phyloP scores from a whole-genome alignment of 164 flowering plant species.

The Vitis rupestris region DNA sequence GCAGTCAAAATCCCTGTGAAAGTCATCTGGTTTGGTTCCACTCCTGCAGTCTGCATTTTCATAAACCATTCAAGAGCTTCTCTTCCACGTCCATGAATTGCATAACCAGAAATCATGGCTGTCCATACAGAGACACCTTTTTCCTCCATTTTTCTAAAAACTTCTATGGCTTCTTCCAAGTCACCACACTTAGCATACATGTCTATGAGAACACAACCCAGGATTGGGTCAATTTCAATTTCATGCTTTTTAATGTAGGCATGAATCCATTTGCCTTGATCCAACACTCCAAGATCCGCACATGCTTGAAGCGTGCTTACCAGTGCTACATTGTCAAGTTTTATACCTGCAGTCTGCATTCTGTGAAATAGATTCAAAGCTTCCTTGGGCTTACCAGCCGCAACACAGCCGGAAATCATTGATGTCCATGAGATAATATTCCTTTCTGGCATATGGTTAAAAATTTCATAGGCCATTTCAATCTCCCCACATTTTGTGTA shows the following conservation, averaged over 20 bases:
- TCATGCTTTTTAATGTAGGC: slow-evolving; percentile 29
- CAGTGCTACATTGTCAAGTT: slow-evolving; percentile 39
- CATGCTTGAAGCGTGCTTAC: slow-evolving; percentile 42
- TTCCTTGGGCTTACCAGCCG: slow-evolving; percentile 27
- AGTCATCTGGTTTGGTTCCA: slow-evolving; percentile 45
- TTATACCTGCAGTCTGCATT: slow-evolving; percentile 35
- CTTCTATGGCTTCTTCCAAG: slow-evolving; percentile 36
- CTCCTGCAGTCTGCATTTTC: slow-evolving; percentile 33
- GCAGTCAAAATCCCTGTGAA: slow-evolving; percentile 49
- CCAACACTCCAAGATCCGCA: slow-evolving; percentile 45
- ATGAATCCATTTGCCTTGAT: slow-evolving; percentile 55
- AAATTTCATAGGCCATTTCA: slow-evolving; percentile 27
- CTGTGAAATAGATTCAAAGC: slow-evolving; percentile 36
- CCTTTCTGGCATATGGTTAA: slow-evolving; percentile 32
- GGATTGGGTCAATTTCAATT: slow-evolving; percentile 33
- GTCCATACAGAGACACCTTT: slow-evolving; percentile 45
- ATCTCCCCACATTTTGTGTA: slow-evolving; percentile 32
- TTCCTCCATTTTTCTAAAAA: slow-evolving; percentile 25
- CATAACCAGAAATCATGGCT: slow-evolving; percentile 49
- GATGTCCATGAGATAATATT: slow-evolving; percentile 43
- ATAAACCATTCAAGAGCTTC: slow-evolving; percentile 43
- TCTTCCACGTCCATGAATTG: slow-evolving; percentile 48
- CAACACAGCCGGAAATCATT: slow-evolving; percentile 33
- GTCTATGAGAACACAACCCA: slow-evolving; percentile 44
- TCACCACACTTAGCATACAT: slow-evolving; percentile 59